A percentile compares a stretch with the other conserved stretches of the same genome.
Conservation (phyloP, 164 flowering plant species). For the Vitis cinerea region DNA sequence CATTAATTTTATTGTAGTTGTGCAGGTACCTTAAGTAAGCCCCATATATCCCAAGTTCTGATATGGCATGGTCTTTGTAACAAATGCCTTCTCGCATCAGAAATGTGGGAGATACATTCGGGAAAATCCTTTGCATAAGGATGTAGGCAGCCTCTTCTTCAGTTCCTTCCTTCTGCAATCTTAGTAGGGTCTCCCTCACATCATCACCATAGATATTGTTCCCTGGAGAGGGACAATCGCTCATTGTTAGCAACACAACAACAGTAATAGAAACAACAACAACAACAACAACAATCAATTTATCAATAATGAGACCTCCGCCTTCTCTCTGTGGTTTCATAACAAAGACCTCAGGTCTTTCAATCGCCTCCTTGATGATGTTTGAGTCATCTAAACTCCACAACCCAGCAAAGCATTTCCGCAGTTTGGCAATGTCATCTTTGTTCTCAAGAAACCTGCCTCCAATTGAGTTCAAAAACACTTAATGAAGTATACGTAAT, state of each 20-base stretch:
- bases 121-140: conserved; percentile 94
- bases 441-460: conserved; percentile 81
- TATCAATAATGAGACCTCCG: conserved; percentile 57
- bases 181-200: conserved; percentile 61
- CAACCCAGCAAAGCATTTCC: conserved; percentile 92
- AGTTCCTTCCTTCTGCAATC: conserved; percentile 57
- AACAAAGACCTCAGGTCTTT: conserved; percentile 74
- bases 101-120: conserved; percentile 44
- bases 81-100: conserved; percentile 76
- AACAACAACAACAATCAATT: not conserved
- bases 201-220: conserved; percentile 85
- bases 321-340: conserved; percentile 99
- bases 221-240: conserved; percentile 40
- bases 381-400: conserved; percentile 88
- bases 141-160: conserved; percentile 88
- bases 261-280: no score
- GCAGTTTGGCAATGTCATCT: conserved; percentile 72
- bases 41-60: conserved; percentile 91
- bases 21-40: conserved; percentile 75
- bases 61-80: conserved; percentile 67
- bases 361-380: conserved; percentile 60
- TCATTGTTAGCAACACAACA: not conserved
- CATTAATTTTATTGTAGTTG: no score
- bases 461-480: not conserved
- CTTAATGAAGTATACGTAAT: no score